Evolutionary conservation across 495 filamentous ascomycete species (phyloP).

Genomic region (Penicillium subrubescens): DNA sequence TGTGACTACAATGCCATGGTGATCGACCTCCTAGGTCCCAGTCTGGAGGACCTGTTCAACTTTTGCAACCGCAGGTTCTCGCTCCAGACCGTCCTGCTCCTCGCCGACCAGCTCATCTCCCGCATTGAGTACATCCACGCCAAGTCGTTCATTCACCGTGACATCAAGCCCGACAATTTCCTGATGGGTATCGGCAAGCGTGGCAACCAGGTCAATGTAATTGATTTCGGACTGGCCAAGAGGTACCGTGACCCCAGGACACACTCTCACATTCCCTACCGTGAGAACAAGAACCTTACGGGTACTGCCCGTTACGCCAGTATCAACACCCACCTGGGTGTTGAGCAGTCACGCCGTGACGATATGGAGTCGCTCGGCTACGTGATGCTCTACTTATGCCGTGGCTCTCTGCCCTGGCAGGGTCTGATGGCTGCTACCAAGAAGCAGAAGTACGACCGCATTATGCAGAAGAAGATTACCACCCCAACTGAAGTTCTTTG

Average conservation of each 20-base stretch:
- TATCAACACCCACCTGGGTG: slow-evolving; percentile 98
- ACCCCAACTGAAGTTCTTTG: slow-evolving; percentile 99
- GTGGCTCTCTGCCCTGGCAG: slow-evolving; percentile 98
- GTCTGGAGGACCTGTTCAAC: slow-evolving; percentile 99
- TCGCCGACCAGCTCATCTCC: slow-evolving; percentile 98
- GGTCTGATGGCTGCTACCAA: slow-evolving; percentile 99
- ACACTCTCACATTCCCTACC: slow-evolving; percentile 99
- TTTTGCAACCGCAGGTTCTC: slow-evolving; percentile 99
- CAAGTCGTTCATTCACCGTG: slow-evolving; percentile 99
- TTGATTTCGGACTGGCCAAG: slow-evolving; percentile 99
- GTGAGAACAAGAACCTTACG: too few relatives aligned
- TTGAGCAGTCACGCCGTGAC: slow-evolving; percentile 98
- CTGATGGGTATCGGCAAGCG: slow-evolving; percentile 99
- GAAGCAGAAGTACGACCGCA: slow-evolving; percentile 99
- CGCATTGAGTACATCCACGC: slow-evolving; percentile 99
- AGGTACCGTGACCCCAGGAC: slow-evolving; percentile 99
- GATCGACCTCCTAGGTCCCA: slow-evolving; percentile 96
- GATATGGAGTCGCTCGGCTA: slow-evolving; percentile 99
- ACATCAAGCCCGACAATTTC: slow-evolving; percentile 99
- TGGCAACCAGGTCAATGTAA: slow-evolving; percentile 99
- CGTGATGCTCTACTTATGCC: slow-evolving; percentile 99
- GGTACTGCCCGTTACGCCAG: slow-evolving; percentile 98
- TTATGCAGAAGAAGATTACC: slow-evolving; percentile 99
- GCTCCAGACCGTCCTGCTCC: slow-evolving; percentile 96
- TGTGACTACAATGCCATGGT: slow-evolving; percentile 99